These are phyloP conservation scores for Pezicula carpinea DNA, from an alignment of 2,329 filamentous ascomycete species.

Conservation along the genomic window DNA sequence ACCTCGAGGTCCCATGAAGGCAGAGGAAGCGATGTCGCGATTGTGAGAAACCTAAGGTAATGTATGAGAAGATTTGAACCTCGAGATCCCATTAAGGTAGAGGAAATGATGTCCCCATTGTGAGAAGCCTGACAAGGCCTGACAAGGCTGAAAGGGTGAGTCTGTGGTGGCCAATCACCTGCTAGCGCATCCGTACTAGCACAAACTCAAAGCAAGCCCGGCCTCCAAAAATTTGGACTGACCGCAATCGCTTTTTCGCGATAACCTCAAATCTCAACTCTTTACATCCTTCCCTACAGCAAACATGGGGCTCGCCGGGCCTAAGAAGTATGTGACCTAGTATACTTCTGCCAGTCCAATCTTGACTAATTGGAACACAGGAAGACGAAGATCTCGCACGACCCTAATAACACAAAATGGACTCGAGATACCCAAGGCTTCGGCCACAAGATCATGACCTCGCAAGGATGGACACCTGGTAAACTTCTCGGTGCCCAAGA, in stretches of 20 bases:
- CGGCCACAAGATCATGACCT: conserved; percentile 82
- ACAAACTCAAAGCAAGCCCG: conserved; percentile 1
- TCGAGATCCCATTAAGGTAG: neutral
- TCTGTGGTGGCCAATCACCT: conserved; percentile 11
- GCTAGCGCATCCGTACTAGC: conserved; percentile 7
- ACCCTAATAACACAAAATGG: conserved; percentile 97
- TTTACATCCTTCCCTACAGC: neutral
- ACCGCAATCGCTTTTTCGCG: conserved; percentile 13
- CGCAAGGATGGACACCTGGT: conserved; percentile 89
- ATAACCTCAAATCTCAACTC: conserved; percentile 4
- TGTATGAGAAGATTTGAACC: neutral
- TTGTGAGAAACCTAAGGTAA: no score
- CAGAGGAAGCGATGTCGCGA: neutral
- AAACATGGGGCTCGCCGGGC: conserved; percentile 63
- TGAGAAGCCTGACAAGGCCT: neutral
- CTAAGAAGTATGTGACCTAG: conserved; percentile 52
- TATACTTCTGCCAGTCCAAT: conserved; percentile 24
- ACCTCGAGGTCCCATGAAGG: neutral
- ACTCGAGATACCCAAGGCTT: conserved; percentile 75
- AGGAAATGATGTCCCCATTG: neutral
- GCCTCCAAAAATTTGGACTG: conserved; percentile 14
- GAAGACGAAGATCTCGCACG: conserved; percentile 67
- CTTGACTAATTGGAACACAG: conserved; percentile 40
- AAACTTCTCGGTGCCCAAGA: conserved; percentile 74
- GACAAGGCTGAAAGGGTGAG: neutral